Evolutionary conservation across 805 yeast genomes (phyloP), one percentile per base, ranked within the genome.

Genomic region (Huiozyma sinensis): DNA sequence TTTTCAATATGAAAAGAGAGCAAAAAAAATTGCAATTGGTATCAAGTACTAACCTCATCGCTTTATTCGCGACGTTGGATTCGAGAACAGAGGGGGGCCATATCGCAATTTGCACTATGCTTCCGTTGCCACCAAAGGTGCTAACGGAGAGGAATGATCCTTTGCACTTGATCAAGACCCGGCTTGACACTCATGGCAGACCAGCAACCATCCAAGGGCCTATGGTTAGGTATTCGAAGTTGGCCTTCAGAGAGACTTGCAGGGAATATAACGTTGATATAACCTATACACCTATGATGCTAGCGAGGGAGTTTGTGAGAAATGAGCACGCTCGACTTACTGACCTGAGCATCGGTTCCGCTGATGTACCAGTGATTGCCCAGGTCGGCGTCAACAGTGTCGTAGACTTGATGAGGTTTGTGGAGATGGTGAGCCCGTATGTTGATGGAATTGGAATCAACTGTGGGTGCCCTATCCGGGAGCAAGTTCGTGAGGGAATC

Each of bases 401-500:
- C 4, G 75, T 78, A 8, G 97, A 92, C 62, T 66, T 92, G 42
- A 60, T 84, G 27, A 72, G 90, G 47, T 87, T 90, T 57, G 87
- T 86, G 4, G 87, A 83, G 43, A 79, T 92, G 88, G 77, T 89
- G n/a, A 76, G 76, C 46, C 95, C 95, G 0, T 86, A 77, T 57
- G 89, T 85, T 39, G 97, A 90, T 64, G 98, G 94, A 0, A 79
- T 92, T 36, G 97, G 97, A 0, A 71, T 92, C 46, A 92, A 92
- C 68, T 92, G 97, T 64, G 98, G 98, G 0, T 92, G 98, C 65
- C 98, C 98, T 1, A 88, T 92, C 42, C 83, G 81, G 49, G 97
- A 90, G 50, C 97, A 92, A 61, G 84, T 86, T 10, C 71, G 95
- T 38, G 96, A 88, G 60, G 98, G 97, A 27, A 89, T 92, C 11